Evolutionary conservation across 352 stramenopile species (phyloP), one percentile per base, ranked within the genome.

Genomic region (Phytophthora idaei): DNA sequence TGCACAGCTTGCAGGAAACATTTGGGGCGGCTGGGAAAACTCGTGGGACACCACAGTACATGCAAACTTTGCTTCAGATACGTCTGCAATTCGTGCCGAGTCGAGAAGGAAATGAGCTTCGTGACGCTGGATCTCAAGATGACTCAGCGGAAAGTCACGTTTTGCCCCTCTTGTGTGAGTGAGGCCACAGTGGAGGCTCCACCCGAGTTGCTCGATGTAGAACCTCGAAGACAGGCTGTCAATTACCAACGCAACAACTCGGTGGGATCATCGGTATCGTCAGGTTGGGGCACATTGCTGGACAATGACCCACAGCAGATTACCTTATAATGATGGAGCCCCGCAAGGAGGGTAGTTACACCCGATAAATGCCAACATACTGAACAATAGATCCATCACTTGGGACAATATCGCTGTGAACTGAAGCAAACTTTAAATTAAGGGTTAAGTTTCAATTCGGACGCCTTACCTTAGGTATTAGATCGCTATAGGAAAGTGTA

Each of bases 61-160:
- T 77, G 75, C 37, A 62, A 72, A 52, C 41, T 68, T n/a, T 76
- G 68, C 55, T 76, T 72, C 34, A 61, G 57, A 31, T 61, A 68
- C 17, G 63, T 76, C 2, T 76, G 63, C 45, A 68, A 57, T 51
- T 68, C 52, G 25, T 76, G 68, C 37, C 45, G 51, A 63, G 53
- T 72, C 6, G 57, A 68, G 27, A 72, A 72, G 29, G 63, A 71
- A 10, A 71, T 76, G 63, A 72, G 64, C 6, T 68, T 76, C 42
- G 58, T 76, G 41, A 71, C 68, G 11, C 44, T 71, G 1, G 68
- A 76, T 15, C 57, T 71, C 8, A 72, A 69, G 31, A 66, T 69
- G 73, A 53, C 84, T 60, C 74, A 76, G 21, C 69, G 78, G 39
- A 85, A 85, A 72, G 68, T 76, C 31, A 65, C 63, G 2, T 76